Conservation (phyloP, 164 flowering plant genomes). For the Stephania cephalantha region DNA sequence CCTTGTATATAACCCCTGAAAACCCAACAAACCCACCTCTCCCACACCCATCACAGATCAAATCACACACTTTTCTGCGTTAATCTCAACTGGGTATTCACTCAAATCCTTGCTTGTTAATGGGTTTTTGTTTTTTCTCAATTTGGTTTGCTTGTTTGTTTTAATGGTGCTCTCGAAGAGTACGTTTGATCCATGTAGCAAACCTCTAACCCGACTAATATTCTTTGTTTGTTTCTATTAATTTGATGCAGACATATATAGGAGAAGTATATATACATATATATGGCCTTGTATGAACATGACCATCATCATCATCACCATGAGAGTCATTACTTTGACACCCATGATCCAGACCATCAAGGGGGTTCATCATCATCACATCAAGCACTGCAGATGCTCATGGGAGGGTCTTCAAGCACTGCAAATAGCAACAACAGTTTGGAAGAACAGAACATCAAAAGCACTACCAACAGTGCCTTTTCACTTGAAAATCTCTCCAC, state of each 20-base stretch:
- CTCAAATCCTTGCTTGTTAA: not conserved
- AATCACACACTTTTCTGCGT: not conserved
- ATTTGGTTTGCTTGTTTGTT: not conserved
- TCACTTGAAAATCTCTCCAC: conserved; percentile 28
- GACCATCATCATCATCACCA: conserved; percentile 1
- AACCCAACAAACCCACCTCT: conserved; percentile 9
- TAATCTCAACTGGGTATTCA: conserved; percentile 1
- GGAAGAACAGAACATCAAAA: conserved; percentile 22
- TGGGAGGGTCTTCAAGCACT: conserved; percentile 3
- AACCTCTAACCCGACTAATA: too few species aligned
- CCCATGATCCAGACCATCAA: conserved; percentile 21
- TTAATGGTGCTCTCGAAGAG: too few species aligned
- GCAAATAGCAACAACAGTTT: conserved; percentile 16
- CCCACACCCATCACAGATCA: not conserved
- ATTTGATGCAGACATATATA: conserved; percentile 5
- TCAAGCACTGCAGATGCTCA: conserved; percentile 7
- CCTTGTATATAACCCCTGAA: conserved; percentile 2
- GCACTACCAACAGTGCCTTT: conserved; percentile 15
- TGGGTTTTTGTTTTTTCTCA: not conserved
- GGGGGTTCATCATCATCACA: conserved; percentile 7
- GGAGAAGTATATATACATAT: not conserved
- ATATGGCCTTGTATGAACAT: not conserved
- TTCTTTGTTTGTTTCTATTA: not conserved
- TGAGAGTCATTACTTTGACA: conserved; percentile 35
- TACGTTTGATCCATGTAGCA: too few species aligned